Evolutionary conservation across 345 rosid genomes (phyloP), one percentile per base, ranked within the genome.

Genomic region (Bruguiera gymnorhiza): DNA sequence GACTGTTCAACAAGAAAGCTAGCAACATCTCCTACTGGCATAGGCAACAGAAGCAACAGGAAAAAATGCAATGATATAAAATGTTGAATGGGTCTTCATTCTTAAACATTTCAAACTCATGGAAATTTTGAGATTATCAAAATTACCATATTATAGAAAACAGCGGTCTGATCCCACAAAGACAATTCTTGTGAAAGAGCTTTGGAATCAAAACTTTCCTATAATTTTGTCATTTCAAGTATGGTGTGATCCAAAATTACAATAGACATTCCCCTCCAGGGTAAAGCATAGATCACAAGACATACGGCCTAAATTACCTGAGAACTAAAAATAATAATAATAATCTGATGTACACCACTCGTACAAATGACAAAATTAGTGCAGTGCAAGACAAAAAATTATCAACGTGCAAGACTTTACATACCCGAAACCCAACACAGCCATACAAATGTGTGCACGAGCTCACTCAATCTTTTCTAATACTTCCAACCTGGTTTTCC

Each of bases 401-500:
- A 18, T 27, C 16, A 53, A 26, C 9, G 21, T 11, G n/a, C 58
- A 51, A 2, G 62, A 60, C 37, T 62, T 50, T 55, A 68, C 53
- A 54, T 68, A 74, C 77, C 63, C 36, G 67, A 61, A 75, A 70
- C 62, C 79, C 71, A 67, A 66, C 61, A 55, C 21, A 69, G 26
- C 62, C 66, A 36, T 43, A 26, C 51, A 10, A 62, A 69, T 64
- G 23, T 70, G 70, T 53, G 21, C 36, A 68, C 73, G 67, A 1
- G 74, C 81, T 80, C 82, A 85, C 66, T 96, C 98, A 0, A 96
- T 89, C 88, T 90, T 96, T 67, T 92, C 98, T 30, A 90, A 10
- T 57, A 86, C 80, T 78, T 96, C 99, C 77, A 89, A 67, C 76
- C 96, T 83, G 16, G 86, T 84, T 86, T 90, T 92, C 77, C 98